A percentile compares a stretch with the other conserved stretches of the same genome.
phyloP scores from a whole-genome alignment of 2,329 filamentous ascomycete genomes.

The Aspergillus hortae region DNA sequence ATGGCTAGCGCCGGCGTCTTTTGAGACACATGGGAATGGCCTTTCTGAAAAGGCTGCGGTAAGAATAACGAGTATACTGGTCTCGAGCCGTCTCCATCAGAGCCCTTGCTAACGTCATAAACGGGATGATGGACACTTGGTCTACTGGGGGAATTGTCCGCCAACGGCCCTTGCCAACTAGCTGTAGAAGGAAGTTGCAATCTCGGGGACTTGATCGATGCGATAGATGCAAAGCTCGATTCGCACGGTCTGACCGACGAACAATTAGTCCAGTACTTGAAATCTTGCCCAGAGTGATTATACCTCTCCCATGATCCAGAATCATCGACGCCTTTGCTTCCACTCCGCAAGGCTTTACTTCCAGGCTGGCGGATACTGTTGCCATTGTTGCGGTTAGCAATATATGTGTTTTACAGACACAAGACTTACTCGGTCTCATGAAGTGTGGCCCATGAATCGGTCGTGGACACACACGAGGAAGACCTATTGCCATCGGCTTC shows the following conservation, averaged over 20 bases:
- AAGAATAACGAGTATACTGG: not conserved
- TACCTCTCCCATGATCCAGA: too few species aligned
- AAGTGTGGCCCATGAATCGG: conserved; percentile 22
- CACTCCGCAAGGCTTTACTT: too few species aligned
- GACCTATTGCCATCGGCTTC: conserved; percentile 12
- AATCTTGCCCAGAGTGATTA: too few species aligned
- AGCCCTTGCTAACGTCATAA: not conserved
- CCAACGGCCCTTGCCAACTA: too few species aligned
- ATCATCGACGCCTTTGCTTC: too few species aligned
- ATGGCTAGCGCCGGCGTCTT: not conserved
- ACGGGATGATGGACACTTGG: too few species aligned
- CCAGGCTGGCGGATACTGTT: not conserved
- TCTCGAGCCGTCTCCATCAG: not conserved
- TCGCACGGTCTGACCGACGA: too few species aligned
- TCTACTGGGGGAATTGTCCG: too few species aligned
- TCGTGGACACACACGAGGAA: conserved; percentile 17
- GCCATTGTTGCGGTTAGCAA: conserved; percentile 11
- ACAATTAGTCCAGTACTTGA: too few species aligned
- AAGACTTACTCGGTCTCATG: conserved; percentile 19
- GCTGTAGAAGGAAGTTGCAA: too few species aligned
- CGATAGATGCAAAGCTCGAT: too few species aligned
- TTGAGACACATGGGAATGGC: not conserved
- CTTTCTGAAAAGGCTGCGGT: not conserved
- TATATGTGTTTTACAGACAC: not conserved
- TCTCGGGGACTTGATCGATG: too few species aligned